phyloP scores from a whole-genome alignment of 768 basidiomycete species.

The Roridomyces roridus region DNA sequence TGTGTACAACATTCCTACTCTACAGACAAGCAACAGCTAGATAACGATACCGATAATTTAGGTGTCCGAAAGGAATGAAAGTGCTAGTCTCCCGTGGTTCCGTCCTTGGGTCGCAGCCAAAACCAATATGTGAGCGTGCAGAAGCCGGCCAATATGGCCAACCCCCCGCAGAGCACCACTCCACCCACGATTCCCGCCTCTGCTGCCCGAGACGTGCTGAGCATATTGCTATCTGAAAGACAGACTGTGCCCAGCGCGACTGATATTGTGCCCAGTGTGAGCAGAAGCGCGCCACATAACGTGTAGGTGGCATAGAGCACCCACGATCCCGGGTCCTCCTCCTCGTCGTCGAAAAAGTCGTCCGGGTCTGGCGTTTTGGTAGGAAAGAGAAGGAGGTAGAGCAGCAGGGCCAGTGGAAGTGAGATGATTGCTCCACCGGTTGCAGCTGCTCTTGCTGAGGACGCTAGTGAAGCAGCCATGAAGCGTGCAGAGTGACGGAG shows the following conservation, averaged over 20 bases:
- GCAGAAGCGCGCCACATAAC: background rate
- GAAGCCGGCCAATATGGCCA: conserved; percentile 17
- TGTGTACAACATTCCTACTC: background rate
- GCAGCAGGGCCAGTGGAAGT: conserved; percentile 37
- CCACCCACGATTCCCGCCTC: conserved; percentile 41
- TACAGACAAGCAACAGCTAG: background rate
- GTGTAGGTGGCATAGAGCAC: background rate
- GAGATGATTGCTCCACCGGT: conserved; percentile 41
- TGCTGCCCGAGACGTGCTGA: conserved; percentile 35
- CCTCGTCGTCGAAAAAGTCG: conserved; percentile 44
- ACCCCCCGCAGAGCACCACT: conserved; percentile 27
- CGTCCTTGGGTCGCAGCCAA: background rate
- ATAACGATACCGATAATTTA: background rate
- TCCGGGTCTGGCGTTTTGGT: conserved; percentile 29
- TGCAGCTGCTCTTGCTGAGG: conserved; percentile 40
- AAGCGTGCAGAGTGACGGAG: conserved; percentile 30
- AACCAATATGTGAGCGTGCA: conserved; percentile 27
- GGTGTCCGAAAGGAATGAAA: conserved; percentile 3
- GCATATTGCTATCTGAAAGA: conserved; percentile 27
- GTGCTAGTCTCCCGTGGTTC: background rate
- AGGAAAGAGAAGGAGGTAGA: conserved; percentile 37
- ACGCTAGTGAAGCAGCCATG: conserved; percentile 25
- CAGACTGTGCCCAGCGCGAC: conserved; percentile 42
- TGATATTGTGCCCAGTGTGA: conserved; percentile 1
- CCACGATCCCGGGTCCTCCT: conserved; percentile 14